A percentile compares a stretch with the other conserved stretches of the same genome.
Conservation (phyloP, 169 alveolate species). For the Plasmodium adleri region DNA sequence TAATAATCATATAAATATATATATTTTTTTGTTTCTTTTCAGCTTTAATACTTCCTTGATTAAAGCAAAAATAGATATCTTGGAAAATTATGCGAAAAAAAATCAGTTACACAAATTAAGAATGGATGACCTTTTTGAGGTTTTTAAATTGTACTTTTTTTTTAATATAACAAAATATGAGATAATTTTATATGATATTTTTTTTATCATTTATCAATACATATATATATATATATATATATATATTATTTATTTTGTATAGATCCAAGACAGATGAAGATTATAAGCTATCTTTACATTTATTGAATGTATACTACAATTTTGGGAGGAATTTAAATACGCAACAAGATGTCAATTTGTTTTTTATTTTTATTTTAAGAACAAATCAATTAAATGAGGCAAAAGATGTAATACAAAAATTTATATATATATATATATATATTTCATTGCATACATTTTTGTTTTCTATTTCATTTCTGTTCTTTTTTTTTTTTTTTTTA, state of each 20-base stretch:
- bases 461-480: background rate
- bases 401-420: slow-evolving; percentile 51
- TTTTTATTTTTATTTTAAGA: slow-evolving; percentile 70
- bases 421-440: background rate
- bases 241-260: background rate
- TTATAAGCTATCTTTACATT: slow-evolving; percentile 65
- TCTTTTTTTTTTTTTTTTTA: background rate
- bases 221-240: no score
- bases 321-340: slow-evolving; percentile 76
- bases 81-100: slow-evolving; percentile 76
- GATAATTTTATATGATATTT: background rate
- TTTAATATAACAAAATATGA: background rate
- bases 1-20: background rate
- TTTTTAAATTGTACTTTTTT: slow-evolving; percentile 49
- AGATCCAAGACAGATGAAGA: slow-evolving; percentile 77
- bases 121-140: slow-evolving; percentile 67
- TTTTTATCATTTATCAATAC: no score
- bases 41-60: slow-evolving; percentile 75
- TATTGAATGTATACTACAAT: slow-evolving; percentile 70
- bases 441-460: background rate
- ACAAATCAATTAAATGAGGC: slow-evolving; percentile 72
- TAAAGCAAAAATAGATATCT: slow-evolving; percentile 65
- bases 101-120: slow-evolving; percentile 68
- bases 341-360: slow-evolving; percentile 75
- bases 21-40: background rate